Evolutionary conservation across 495 filamentous ascomycete genomes (phyloP).

Genomic region (Hypoxylon fuscum): DNA sequence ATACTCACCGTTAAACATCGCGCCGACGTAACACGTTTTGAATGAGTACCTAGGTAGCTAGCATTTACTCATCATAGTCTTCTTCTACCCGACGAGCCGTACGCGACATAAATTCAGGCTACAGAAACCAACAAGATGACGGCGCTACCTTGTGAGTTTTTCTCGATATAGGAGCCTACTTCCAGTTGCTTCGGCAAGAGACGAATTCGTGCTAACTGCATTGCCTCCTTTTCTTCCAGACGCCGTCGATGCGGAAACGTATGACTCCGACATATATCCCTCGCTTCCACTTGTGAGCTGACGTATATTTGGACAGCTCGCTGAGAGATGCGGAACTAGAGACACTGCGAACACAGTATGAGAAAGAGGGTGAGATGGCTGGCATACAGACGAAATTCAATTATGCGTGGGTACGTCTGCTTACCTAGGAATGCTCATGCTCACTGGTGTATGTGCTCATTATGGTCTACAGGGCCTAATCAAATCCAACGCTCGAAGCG

Average conservation of each 20-base stretch:
- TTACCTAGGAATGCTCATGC: not conserved
- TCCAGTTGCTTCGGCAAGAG: slow-evolving; percentile 4
- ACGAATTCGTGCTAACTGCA: slow-evolving; percentile 25
- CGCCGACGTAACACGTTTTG: no score
- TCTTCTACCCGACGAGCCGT: no score
- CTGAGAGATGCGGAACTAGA: slow-evolving; percentile 89
- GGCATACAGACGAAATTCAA: slow-evolving; percentile 99
- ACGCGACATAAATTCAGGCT: not conserved
- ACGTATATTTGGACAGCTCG: slow-evolving; percentile 63
- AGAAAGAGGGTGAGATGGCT: slow-evolving; percentile 95
- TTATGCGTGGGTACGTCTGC: slow-evolving; percentile 85
- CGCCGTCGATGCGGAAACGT: slow-evolving; percentile 98
- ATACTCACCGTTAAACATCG: not conserved
- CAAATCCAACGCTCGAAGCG: slow-evolving; percentile 81
- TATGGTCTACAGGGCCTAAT: slow-evolving; percentile 76
- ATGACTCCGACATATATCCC: slow-evolving; percentile 28
- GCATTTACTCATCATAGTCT: no score
- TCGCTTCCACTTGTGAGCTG: not conserved
- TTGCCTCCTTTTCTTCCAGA: slow-evolving; percentile 61
- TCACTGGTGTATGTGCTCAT: slow-evolving; percentile 11
- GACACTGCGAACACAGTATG: slow-evolving; percentile 90
- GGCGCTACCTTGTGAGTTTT: slow-evolving; percentile 75
- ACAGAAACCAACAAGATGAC: slow-evolving; percentile 59
- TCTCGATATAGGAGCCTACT: slow-evolving; percentile 15
- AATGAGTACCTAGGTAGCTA: no score